These are phyloP conservation scores for Medicago arabica DNA, from an alignment of 306 rosid species.

Conservation along the genomic window DNA sequence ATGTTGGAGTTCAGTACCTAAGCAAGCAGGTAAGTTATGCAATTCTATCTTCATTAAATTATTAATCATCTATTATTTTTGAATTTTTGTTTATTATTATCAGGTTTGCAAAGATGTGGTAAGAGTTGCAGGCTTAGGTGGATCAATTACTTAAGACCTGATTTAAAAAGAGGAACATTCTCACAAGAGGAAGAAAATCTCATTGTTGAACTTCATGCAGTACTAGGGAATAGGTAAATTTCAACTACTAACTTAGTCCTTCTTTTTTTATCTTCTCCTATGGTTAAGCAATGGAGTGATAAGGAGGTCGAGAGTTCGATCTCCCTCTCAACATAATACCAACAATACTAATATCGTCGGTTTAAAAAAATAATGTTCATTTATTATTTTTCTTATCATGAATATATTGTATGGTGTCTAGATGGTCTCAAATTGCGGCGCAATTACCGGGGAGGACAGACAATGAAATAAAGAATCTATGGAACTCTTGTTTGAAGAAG, in stretches of 20 bases:
- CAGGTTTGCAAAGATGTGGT: constrained; percentile 73
- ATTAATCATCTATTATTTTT: too few species aligned
- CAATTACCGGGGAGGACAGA: constrained; percentile 87
- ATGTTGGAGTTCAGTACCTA: constrained; percentile 74
- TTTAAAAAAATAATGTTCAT: neutral
- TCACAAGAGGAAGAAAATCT: constrained; percentile 63
- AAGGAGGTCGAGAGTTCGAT: neutral
- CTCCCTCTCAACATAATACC: neutral
- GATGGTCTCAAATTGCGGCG: constrained; percentile 95
- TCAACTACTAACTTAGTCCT: neutral
- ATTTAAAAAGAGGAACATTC: constrained; percentile 71
- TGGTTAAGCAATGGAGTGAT: neutral
- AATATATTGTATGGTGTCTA: constrained; percentile 41
- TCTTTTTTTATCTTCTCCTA: neutral
- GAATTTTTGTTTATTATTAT: neutral
- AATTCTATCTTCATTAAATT: neutral
- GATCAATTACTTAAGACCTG: constrained; percentile 74
- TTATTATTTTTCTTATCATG: constrained; percentile 1
- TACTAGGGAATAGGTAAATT: constrained; percentile 64
- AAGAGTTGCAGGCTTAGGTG: constrained; percentile 75
- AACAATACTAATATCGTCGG: neutral
- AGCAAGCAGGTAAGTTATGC: constrained; percentile 55
- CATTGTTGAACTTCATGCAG: constrained; percentile 65
- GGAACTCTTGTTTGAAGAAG: constrained; percentile 92
- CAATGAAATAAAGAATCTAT: constrained; percentile 89